These are phyloP conservation scores for Saposhnikovia divaricata DNA, from an alignment of 129 eudicot species.

Conservation along the genomic window DNA sequence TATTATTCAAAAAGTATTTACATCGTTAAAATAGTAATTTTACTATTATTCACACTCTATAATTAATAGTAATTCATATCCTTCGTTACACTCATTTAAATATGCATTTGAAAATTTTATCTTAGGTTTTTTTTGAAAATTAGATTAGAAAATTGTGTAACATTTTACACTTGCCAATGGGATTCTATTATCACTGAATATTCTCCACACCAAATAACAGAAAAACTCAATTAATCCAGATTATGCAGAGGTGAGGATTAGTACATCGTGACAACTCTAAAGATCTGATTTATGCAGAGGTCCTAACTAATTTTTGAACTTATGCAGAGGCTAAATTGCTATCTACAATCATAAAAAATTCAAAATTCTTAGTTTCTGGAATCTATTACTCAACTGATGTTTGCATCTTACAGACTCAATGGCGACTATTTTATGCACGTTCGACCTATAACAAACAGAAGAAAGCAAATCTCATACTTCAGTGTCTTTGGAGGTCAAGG, in stretches of 20 bases:
- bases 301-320: not conserved
- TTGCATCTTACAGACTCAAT: conserved; percentile 53
- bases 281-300: not conserved
- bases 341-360: too few relatives aligned
- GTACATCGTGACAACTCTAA: not conserved
- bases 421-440: conserved; percentile 71
- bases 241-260: not conserved
- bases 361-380: not conserved
- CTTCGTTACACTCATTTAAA: too few relatives aligned
- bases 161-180: not conserved
- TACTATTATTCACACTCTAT: too few relatives aligned
- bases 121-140: too few relatives aligned
- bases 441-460: conserved; percentile 49
- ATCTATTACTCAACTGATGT: not conserved
- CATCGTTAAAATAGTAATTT: too few relatives aligned
- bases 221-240: not conserved
- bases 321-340: not conserved
- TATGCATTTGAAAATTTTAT: too few relatives aligned
- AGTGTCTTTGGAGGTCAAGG: conserved; percentile 91
- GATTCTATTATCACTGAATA: too few relatives aligned
- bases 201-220: not conserved
- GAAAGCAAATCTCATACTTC: conserved; percentile 70
- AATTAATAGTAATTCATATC: too few relatives aligned
- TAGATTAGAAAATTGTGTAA: not conserved
- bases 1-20: too few relatives aligned